Evolutionary conservation across 228 moss, liverwort and hornwort genomes (phyloP).

Genomic region (Sphagnum fallax): DNA sequence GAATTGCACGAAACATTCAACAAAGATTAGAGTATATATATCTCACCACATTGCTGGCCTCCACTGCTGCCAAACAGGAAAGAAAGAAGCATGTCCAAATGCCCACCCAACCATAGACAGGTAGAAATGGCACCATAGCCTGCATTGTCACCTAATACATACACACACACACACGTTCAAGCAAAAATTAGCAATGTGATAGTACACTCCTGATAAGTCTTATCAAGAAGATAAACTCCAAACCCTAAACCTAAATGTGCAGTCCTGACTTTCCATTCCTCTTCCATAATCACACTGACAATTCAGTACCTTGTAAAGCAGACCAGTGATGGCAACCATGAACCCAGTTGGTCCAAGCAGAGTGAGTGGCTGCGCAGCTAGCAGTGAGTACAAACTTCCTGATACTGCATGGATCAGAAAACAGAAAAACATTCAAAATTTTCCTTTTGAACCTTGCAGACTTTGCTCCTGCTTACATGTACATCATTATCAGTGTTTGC

Average conservation of each 20-base stretch:
- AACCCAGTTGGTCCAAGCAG: slow-evolving; percentile 73
- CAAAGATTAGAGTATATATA: background rate
- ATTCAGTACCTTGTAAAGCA: slow-evolving; percentile 45
- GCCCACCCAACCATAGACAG: slow-evolving; percentile 78
- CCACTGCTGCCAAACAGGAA: slow-evolving; percentile 42
- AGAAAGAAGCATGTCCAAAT: slow-evolving; percentile 68
- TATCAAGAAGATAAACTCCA: background rate
- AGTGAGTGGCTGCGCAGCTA: slow-evolving; percentile 66
- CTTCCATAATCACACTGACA: too few relatives aligned
- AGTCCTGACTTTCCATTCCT: too few relatives aligned
- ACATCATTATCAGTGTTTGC: background rate
- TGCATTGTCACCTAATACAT: slow-evolving; percentile 46
- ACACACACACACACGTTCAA: background rate
- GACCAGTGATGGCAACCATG: slow-evolving; percentile 75
- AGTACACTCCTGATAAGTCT: background rate
- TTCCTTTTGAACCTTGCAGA: background rate
- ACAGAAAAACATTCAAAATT: too few relatives aligned
- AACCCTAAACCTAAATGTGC: too few relatives aligned
- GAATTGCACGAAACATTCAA: too few relatives aligned
- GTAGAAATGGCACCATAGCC: slow-evolving; percentile 56
- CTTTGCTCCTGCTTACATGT: background rate
- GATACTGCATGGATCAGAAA: slow-evolving; percentile 39
- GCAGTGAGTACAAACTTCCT: slow-evolving; percentile 51
- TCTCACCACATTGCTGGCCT: slow-evolving; percentile 57
- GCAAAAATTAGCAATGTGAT: background rate